Evolutionary conservation across 148 eudicot genomes (phyloP).

Genomic region (Silene uniflora): DNA sequence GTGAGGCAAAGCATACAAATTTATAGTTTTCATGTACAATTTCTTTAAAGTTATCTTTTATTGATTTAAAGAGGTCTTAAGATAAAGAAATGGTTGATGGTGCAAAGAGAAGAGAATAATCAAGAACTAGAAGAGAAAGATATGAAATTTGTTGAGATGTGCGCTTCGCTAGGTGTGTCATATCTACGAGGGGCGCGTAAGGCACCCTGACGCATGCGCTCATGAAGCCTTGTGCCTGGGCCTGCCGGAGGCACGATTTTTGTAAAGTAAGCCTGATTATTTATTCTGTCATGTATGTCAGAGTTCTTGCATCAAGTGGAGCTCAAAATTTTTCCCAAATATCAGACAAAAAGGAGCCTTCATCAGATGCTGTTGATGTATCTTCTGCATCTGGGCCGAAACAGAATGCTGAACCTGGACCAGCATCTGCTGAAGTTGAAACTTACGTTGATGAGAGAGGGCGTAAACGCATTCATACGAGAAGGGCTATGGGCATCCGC

Average conservation of each 20-base stretch:
- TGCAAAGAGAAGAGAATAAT: not conserved
- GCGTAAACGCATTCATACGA: slow-evolving; percentile 59
- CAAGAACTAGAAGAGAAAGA: not conserved
- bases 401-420: slow-evolving; percentile 30
- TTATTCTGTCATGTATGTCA: slow-evolving; percentile 24
- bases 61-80: not conserved
- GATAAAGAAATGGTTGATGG: not conserved
- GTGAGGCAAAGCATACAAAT: not conserved
- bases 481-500: slow-evolving; percentile 88
- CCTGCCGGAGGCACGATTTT: not conserved
- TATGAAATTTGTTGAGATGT: not conserved
- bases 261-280: not conserved
- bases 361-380: slow-evolving; percentile 23
- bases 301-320: slow-evolving; percentile 67
- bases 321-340: slow-evolving; percentile 37
- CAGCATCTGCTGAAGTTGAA: slow-evolving; percentile 38
- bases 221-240: not conserved
- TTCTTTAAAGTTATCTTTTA: not conserved
- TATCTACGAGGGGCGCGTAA: not conserved
- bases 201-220: not conserved
- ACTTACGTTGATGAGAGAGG: slow-evolving; percentile 79
- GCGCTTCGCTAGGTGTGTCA: not conserved
- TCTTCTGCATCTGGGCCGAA: slow-evolving; percentile 29
- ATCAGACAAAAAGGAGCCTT: slow-evolving; percentile 31
- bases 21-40: not conserved